A percentile compares a stretch with the other conserved stretches of the same genome.
Conservation (phyloP, 2,329 filamentous ascomycete species). For the Cyphellophora europaea region DNA sequence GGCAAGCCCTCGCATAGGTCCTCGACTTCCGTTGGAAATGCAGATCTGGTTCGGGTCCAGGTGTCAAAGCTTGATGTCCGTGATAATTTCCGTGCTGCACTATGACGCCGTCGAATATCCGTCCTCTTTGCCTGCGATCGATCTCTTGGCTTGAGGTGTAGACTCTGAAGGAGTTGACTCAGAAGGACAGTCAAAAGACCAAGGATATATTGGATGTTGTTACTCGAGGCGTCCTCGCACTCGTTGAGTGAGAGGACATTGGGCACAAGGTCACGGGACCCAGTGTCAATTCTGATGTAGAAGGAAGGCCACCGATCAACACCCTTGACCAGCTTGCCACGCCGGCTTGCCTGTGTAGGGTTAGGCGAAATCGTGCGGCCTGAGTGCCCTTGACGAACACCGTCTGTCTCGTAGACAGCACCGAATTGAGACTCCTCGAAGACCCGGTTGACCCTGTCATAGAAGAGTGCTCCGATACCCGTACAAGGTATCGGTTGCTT, state of each 20-base stretch:
- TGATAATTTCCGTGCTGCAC: background rate
- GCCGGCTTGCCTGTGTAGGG: too few species aligned
- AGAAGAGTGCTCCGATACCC: slow-evolving; percentile 55
- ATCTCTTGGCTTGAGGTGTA: background rate
- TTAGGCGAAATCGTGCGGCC: too few species aligned
- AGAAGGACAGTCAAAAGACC: background rate
- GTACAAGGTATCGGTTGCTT: slow-evolving; percentile 54
- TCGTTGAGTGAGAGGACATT: too few species aligned
- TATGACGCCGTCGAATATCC: background rate
- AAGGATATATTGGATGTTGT: background rate
- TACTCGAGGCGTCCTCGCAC: too few species aligned
- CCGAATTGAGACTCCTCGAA: slow-evolving; percentile 75
- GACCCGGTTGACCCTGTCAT: slow-evolving; percentile 66
- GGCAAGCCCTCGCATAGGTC: background rate
- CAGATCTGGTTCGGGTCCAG: background rate
- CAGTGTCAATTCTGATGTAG: slow-evolving; percentile 57
- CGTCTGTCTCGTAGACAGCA: slow-evolving; percentile 38
- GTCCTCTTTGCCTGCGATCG: background rate
- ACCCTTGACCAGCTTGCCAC: slow-evolving; percentile 45
- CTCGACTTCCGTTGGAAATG: background rate
- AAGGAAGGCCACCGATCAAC: slow-evolving; percentile 87
- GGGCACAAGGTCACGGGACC: too few species aligned
- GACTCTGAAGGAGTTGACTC: background rate
- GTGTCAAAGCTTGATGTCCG: background rate
- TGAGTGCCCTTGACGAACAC: too few species aligned